A percentile compares a stretch with the other conserved stretches of the same genome.
Evolutionary conservation across 2,329 filamentous ascomycete species (phyloP).

Genomic region (Arthrobotrys megalospora): DNA sequence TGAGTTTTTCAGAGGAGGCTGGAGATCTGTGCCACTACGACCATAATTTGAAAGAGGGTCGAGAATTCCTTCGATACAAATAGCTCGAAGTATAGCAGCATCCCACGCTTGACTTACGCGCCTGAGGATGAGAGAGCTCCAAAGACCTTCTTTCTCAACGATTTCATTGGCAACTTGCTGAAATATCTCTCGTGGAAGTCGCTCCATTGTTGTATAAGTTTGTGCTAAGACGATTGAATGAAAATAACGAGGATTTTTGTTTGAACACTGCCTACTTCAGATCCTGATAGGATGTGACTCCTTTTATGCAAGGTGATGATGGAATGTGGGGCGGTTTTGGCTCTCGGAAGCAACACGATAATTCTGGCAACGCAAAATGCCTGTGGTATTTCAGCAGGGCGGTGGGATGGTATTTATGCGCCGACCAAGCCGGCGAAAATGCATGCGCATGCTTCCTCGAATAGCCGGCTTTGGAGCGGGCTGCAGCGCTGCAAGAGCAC

Average conservation of each 20-base stretch:
- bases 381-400: neutral
- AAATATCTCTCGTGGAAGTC: slow-evolving; percentile 31
- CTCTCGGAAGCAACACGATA: neutral
- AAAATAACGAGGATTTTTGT: neutral
- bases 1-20: neutral
- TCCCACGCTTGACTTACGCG: slow-evolving; percentile 16
- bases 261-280: neutral
- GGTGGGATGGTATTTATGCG: too few relatives aligned
- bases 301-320: neutral
- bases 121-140: slow-evolving; percentile 23
- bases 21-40: neutral
- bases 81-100: slow-evolving; percentile 24
- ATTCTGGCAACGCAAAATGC: slow-evolving; percentile 1
- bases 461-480: too few relatives aligned
- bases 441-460: too few relatives aligned
- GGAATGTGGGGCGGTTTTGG: slow-evolving; percentile 5
- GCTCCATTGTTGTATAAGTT: slow-evolving; percentile 14
- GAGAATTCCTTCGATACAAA: slow-evolving; percentile 33
- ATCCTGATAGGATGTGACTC: neutral
- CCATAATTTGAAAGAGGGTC: slow-evolving; percentile 29
- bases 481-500: too few relatives aligned
- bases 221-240: neutral
- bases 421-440: too few relatives aligned
- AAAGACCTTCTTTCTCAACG: slow-evolving; percentile 18
- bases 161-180: slow-evolving; percentile 17